Base-by-base conservation (phyloP, 2,329 filamentous ascomycete genomes). In the Cercospora sesami region DNA sequence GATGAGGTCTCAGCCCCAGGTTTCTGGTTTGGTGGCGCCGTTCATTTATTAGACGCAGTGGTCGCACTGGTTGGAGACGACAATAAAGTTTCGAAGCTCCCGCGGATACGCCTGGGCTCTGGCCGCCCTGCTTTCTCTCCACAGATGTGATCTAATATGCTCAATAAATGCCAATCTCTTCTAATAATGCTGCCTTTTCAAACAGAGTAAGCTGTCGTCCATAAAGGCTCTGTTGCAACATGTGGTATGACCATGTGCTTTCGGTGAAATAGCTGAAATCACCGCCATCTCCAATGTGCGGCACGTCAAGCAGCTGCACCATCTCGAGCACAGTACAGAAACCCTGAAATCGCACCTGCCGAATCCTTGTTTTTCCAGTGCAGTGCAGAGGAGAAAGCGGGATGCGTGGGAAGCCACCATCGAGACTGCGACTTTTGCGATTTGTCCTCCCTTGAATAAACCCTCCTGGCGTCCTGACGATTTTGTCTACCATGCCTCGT, bases 321-420 rank as follows among this genome's bases (percentile, higher is more conserved):
- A 62, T 33, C 36, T 66, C 64, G 28, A 58, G 26, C n/a, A 66
- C 59, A 14, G 59, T 57, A 48, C 64, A 66, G 8, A 66, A 66
- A 12, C 64, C 59, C 23, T 51, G 18, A 1, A 48, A 28, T n/a
- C 39, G 53, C 21, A 23, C 55, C 48, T 57, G 28, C 26, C 58
- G 58, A 42, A 58, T 28, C n/a, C 30, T 23, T 14, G 59, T 61
- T 4, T 45, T 26, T 1, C 64, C 45, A 42, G 21, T 60, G 18
- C 53, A 59, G 16, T 21, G 55, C 18, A 65, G 39, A 53, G 53
- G 63, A n/a, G 63, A 60, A 5, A 65, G n/a, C 14, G 63, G 63
- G 21, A 60, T 59, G 10, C 55, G 57, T 5, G 63, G 63, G 30
- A 65, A 65, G 4, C 63, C 63, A 6, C 57, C 45, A 8, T 60